These are phyloP conservation scores for Trypanosoma cruzi DNA, from an alignment of 208 protist genomes.

Conservation along the genomic window DNA sequence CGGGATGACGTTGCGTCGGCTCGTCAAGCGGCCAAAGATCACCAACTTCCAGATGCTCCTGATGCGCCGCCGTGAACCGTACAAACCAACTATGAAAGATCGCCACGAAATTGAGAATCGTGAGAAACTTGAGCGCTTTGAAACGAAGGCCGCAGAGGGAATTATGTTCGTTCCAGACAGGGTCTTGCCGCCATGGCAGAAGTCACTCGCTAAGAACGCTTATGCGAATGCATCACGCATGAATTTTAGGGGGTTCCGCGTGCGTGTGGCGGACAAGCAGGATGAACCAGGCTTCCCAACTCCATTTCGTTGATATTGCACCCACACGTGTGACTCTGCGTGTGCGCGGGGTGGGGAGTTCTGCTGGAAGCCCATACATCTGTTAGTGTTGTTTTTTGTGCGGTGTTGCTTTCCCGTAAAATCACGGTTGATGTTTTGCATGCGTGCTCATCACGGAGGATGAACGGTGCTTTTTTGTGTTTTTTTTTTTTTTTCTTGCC, in stretches of 20 bases:
- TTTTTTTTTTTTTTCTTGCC: slow-evolving; percentile 7
- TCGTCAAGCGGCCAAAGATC: slow-evolving; percentile 51
- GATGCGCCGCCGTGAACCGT: slow-evolving; percentile 52
- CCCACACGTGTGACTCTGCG: too few relatives aligned
- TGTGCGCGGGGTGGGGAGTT: too few relatives aligned
- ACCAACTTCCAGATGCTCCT: slow-evolving; percentile 44
- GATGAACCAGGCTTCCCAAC: slow-evolving; percentile 89
- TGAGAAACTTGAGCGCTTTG: slow-evolving; percentile 56
- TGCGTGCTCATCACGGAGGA: too few relatives aligned
- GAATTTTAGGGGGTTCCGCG: slow-evolving; percentile 77
- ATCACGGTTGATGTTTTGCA: too few relatives aligned
- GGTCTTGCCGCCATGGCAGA: slow-evolving; percentile 74
- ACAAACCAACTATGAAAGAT: slow-evolving; percentile 65
- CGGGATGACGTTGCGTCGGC: slow-evolving; percentile 30
- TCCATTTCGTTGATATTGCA: slow-evolving; percentile 64
- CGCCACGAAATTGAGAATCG: slow-evolving; percentile 66
- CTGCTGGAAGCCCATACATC: too few relatives aligned
- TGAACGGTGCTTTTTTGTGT: too few relatives aligned
- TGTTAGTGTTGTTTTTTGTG: too few relatives aligned
- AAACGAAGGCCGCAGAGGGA: slow-evolving; percentile 67
- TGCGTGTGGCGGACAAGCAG: slow-evolving; percentile 70
- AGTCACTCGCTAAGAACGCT: slow-evolving; percentile 50
- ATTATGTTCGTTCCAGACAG: slow-evolving; percentile 76
- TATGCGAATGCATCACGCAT: slow-evolving; percentile 31
- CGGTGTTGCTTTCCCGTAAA: too few relatives aligned